Base-by-base conservation (phyloP, 1,139 yeast species). In the Diutina neorugosa region DNA sequence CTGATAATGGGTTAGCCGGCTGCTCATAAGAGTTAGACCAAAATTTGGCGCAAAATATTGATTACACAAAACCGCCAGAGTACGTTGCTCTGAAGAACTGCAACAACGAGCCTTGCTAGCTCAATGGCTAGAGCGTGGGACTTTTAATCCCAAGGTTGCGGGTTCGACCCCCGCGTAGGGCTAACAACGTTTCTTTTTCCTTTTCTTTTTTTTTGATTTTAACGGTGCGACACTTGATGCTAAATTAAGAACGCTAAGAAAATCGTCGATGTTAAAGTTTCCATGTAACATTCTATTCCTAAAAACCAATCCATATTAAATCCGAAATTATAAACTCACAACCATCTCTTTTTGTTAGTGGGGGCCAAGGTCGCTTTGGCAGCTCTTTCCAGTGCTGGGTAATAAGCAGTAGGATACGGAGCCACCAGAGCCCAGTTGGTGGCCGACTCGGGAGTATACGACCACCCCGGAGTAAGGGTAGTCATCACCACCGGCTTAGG, bases 401-500 rank as follows among this genome's bases (percentile, higher is more conserved):
- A 74, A 61, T 61, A 71, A 53, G 65, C 77, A 19, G 82, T 75
- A 11, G 94, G 94, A 62, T 76, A 74, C 11, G 83, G 81, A 18
- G 86, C 89, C 2, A 82, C 80, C 1, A 82, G 64, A 0, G 94
- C 96, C 62, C 75, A 77, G 66, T 88, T 88, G 51, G 76, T 71
- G 51, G 71, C 74, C 11, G 90, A 82, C n/a, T 77, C 73, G 58
- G 80, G 74, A 0, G 86, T 74, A 63, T 88, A 88, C 40, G 82
- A 74, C 94, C 96, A 86, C 52, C 93, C 91, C 8, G 91, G 88
- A 1, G 96, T 88, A 31, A 80, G 59, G 1, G 96, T 88, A 4
- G 93, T 76, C 43, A 64, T 58, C 52, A 76, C 81, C 18, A 65
- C 67, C 16, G 86, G 80, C 1, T 79, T 65, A 1, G 65, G 61